Conservation (phyloP, 2,329 filamentous ascomycete genomes). For the Monosporascus sp. region DNA sequence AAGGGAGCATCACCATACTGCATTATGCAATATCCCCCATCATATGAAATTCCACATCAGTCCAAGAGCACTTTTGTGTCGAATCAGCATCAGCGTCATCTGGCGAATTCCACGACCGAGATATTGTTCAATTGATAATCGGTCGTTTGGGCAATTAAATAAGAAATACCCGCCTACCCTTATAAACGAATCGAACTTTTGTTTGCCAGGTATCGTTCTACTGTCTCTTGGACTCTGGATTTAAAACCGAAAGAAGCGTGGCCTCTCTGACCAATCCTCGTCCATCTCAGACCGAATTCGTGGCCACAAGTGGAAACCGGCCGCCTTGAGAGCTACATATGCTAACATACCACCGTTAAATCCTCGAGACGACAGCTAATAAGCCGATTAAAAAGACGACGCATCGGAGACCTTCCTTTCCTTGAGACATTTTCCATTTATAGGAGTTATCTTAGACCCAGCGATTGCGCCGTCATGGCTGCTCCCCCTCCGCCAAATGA, state of each 20-base stretch:
- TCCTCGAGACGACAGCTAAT: not conserved
- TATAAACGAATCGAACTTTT: not conserved
- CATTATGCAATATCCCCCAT: no score
- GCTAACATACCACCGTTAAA: not conserved
- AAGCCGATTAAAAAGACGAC: not conserved
- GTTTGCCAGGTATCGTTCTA: not conserved
- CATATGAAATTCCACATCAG: no score
- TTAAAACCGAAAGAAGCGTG: not conserved
- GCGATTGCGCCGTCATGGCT: slow-evolving; percentile 43
- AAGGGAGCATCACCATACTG: no score
- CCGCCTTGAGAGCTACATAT: not conserved
- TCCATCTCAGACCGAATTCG: not conserved
- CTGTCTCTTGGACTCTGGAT: not conserved
- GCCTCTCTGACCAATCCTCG: not conserved
- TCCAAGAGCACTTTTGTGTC: not conserved
- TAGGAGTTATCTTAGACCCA: not conserved
- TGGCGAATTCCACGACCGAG: not conserved
- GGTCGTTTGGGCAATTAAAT: not conserved
- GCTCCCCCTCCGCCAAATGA: slow-evolving; percentile 40
- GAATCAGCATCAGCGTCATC: not conserved
- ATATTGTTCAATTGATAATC: not conserved
- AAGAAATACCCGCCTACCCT: not conserved
- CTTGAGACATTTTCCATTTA: not conserved
- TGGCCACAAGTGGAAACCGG: not conserved
- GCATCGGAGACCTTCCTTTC: not conserved